Base-by-base conservation (phyloP, 305 asterid species). In the Plantago rigida region DNA sequence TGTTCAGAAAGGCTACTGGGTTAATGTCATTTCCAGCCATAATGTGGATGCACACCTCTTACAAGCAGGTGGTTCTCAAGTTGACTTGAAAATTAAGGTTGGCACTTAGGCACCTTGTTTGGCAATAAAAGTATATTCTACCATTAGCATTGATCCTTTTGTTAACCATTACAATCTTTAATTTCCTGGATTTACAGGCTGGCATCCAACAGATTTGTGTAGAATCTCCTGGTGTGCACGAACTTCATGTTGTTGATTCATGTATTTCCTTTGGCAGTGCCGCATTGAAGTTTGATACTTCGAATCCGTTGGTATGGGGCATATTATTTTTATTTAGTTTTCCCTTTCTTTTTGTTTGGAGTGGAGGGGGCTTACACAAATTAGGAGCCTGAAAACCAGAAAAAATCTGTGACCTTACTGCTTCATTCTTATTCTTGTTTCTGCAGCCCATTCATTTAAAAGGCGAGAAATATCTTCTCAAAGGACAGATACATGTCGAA, bases 1-100 rank as follows among this genome's bases (percentile, higher is more conserved):
- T 73, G 68, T 78, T 60, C 99, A 92, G 67, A 88, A 82, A 77
- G 96, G 99, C 42, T 92, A 84, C 66, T 86, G 87, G 96, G 79
- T 86, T 60, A 83, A 67, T 65, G 62, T 92, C 59, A 69, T 79
- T 69, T 92, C 99, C 75, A 92, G 89, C 77, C 96, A 88, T 71
- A 90, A 79, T 24, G 93, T 78, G 67, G 93, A 86, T 80, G 86
- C 89, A 66, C 73, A 81, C 78, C 79, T 92, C 71, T 69, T 75
- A 51, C 86, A 77, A 68, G 74, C 81, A 29, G 93, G 83, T 69
- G 73, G 76, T 68, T 80, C 87, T 64, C 85, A 57, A 28, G 56
- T 74, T 80, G 71, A 80, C 77, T 60, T 92, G 71, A 83, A 86
- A 68, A 72, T 92, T 71, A 89, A 84, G 94, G 98, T 87, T 71